phyloP scores from a whole-genome alignment of 495 filamentous ascomycete species.

The Aspergillus nidulans region DNA sequence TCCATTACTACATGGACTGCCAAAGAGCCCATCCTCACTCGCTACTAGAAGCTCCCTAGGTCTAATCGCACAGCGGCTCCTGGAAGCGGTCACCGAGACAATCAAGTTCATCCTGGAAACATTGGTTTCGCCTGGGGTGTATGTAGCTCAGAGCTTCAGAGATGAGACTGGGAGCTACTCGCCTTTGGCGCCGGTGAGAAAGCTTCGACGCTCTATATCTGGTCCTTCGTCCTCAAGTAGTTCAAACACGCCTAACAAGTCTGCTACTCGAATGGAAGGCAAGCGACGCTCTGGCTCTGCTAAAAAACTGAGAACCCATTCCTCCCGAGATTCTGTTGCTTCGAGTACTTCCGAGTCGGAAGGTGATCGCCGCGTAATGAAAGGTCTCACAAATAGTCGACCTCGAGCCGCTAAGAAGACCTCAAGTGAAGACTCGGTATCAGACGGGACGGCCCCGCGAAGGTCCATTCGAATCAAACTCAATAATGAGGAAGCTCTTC shows the following conservation, averaged over 20 bases:
- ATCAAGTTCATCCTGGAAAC: conserved; percentile 74
- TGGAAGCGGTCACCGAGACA: conserved; percentile 58
- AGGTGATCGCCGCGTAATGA: conserved; percentile 28
- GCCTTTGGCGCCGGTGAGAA: conserved; percentile 56
- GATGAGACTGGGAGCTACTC: conserved; percentile 74
- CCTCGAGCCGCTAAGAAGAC: conserved; percentile 49
- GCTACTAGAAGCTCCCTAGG: conserved; percentile 51
- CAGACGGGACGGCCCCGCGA: conserved; percentile 63
- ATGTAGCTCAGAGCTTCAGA: conserved; percentile 74
- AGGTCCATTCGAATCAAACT: conserved; percentile 89
- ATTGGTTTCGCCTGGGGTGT: conserved; percentile 71
- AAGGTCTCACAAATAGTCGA: conserved; percentile 24
- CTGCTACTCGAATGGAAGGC: conserved; percentile 21
- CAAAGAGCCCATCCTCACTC: conserved; percentile 48
- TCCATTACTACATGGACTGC: conserved; percentile 47
- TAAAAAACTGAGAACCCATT: conserved; percentile 33
- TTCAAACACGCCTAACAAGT: conserved; percentile 27
- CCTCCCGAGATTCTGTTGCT: conserved; percentile 35
- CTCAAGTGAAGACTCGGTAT: conserved; percentile 25
- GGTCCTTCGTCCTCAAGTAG: conserved; percentile 18
- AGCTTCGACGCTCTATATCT: conserved; percentile 46
- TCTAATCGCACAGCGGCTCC: conserved; percentile 39
- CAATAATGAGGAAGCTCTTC: conserved; percentile 67
- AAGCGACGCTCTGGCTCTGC: conserved; percentile 33
- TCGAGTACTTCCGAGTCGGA: conserved; percentile 50